Base-by-base conservation (phyloP, 129 eudicot genomes). In the Smallanthus sonchifolius region DNA sequence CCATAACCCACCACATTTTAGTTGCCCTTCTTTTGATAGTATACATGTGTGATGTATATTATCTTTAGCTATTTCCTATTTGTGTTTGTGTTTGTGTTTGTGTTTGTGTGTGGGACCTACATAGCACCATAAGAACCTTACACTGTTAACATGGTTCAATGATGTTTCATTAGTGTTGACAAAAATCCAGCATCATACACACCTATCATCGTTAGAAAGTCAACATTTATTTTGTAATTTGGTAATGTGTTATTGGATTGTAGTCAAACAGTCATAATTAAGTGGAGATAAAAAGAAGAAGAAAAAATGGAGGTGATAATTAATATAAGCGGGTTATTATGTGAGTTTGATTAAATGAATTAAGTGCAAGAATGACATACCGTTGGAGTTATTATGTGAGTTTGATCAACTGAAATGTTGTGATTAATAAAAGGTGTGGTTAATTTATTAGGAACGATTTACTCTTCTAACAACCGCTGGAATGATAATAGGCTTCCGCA, bases 141-240 rank as follows among this genome's bases (percentile, higher is more conserved):
- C 75, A 67, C 66, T 69, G 67, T 30, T 30, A 20, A 47, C 64
- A 79, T 87, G 87, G 75, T 80, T 79, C 82, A 47, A 57, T 79
- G 72, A 79, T 87, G 92, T 80, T 77, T 79, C 87, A 34, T 59
- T 79, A 79, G 85, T 82, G 88, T 79, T 79, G 83, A 82, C 83
- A 79, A 75, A 2, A 76, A 84, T 79, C 85, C 54, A 77, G 61
- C 72, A 80, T 86, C 65, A 82, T 79, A 62, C 79, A 65, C 70
- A 45, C 66, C 64, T 52, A 81, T 74, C 78, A 76, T 64, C 75
- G 24, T 80, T 16, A 57, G 4, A 37, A 67, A 68, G n/a, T 42
- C 39, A 28, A 20, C 6, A 37, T 37, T 67, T 4, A 24, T 66
- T 20, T 24, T 28, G 57, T 67, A 8, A 14, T 44, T 44, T 43